Base-by-base conservation (phyloP, 805 yeast genomes). In the Saccharomycopsis selenospora region DNA sequence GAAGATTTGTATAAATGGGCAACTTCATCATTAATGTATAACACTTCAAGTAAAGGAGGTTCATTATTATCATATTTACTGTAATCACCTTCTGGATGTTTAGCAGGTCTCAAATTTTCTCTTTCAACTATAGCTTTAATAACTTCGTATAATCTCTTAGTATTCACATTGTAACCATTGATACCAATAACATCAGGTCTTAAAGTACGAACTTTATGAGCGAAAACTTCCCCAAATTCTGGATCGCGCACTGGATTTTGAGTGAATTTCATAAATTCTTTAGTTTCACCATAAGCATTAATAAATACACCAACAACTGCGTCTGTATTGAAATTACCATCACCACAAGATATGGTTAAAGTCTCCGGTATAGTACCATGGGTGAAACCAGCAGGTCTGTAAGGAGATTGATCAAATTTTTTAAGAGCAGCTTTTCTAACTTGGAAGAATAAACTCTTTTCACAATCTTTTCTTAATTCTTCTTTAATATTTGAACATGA, bases 371-470 rank as follows among this genome's bases (percentile, higher is more conserved):
- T 73, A 3, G 95, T 85, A 41, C 97, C 96, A 50, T 76, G 73
- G 40, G 79, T 85, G 55, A 74, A 82, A 3, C 85, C 83, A 42
- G 76, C 73, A 4, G 98, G 96, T 56, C 85, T 80, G 65, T 70
- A 90, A 27, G 99, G 97, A 2, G 98, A 96, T 68, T 90, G 98
- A 62, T 91, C 93, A 29, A 93, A 72, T 58, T 81, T 83, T 20
- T 76, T 72, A 62, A 78, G 69, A 59, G 91, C 84, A 25, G 75
- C 70, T 40, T 75, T 73, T 56, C 98, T 81, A 29, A 91, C 78
- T 50, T 82, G 81, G 50, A 71, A 74, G 45, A 80, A 80, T 41
- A 93, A 71, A 40, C 78, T 61, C 48, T 85, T 75, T 62, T 85
- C 85, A 67, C 96, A 85, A 48, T 75, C 82, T 49, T 83, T 76